Base-by-base conservation (phyloP, 2,329 filamentous ascomycete genomes). In the Trichophyton verrucosum region DNA sequence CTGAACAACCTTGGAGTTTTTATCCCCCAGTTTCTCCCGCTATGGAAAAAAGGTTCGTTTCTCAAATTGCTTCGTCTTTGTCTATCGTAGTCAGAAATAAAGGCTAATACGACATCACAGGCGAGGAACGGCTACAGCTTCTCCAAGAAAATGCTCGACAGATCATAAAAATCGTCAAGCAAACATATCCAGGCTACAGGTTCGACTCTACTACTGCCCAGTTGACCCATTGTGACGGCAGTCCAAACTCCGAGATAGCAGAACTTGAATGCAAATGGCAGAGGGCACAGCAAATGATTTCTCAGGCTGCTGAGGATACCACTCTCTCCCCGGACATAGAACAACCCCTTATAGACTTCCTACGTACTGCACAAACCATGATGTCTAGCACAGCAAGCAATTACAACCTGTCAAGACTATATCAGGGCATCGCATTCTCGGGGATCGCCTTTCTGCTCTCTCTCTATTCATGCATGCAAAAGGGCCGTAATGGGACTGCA, bases 371-470 rank as follows among this genome's bases (percentile, higher is more conserved):
- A 0, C 94, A 97, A 71, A 79, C 82, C 22, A 75, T 90, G 15
- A 88, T 99, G 81, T 95, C 89, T 67, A 86, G 85, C 68, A 90
- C 94, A 71, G 91, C 94, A 3, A 96, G 91, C 72, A 95, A 96
- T 70, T 99, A 99, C 71, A 82, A 95, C 69, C 78, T 95, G 64
- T 69, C 79, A 0, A 83, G 68, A 63, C 69, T 75, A 64, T 63
- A 64, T 64, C 11, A 71, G 63, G 70, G 75, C 51, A 65, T 71
- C 47, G 53, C 66, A 40, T 70, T 80, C 40, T 69, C 77, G 27
- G 59, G 70, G 2, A 59, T 77, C 33, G 78, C 81, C 20, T 72
- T 80, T n/a, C 64, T 71, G 3, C 65, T 76, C 2, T 73, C 75
- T 15, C 64, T 70, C 33, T 62, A 68, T 44, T 60, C 68, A 44